Conservation (phyloP, 1,139 yeast species). For the Barnettozyma hawaiiensis region DNA sequence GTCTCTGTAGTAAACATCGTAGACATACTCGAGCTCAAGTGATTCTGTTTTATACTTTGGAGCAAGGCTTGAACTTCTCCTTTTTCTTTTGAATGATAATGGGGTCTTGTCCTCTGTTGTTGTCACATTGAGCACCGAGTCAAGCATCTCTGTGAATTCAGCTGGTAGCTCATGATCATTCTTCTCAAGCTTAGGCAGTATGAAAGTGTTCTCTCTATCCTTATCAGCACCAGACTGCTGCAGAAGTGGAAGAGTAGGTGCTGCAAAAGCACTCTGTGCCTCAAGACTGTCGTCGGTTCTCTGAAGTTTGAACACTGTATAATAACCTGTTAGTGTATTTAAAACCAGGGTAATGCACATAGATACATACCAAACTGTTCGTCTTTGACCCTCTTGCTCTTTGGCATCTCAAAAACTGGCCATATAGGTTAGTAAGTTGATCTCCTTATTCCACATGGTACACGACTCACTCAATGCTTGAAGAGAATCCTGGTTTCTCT, state of each 20-base stretch:
- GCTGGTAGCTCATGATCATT: conserved; percentile 48
- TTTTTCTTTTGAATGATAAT: conserved; percentile 13
- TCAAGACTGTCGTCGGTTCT: conserved; percentile 48
- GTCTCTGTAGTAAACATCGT: conserved; percentile 76
- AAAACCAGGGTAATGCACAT: background rate
- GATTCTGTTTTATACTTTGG: background rate
- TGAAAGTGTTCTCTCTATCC: conserved; percentile 34
- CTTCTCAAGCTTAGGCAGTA: conserved; percentile 28
- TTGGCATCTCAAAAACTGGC: conserved; percentile 32
- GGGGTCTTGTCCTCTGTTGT: conserved; percentile 16
- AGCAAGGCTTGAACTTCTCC: background rate
- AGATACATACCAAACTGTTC: conserved; percentile 17
- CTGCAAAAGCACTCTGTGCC: conserved; percentile 21
- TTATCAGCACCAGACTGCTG: conserved; percentile 20
- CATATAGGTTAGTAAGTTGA: conserved; percentile 14
- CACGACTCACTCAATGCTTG: conserved; percentile 62
- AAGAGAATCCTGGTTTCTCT: conserved; percentile 79
- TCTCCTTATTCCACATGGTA: no score
- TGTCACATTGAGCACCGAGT: conserved; percentile 42
- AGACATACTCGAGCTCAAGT: conserved; percentile 66
- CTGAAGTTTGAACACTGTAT: conserved; percentile 55
- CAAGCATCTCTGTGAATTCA: conserved; percentile 65
- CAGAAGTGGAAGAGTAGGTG: conserved; percentile 17
- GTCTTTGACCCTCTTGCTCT: conserved; percentile 20
- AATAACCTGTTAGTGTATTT: background rate